Conservation (phyloP, 176 grass and related monocot genomes). For the Oryza meridionalis region DNA sequence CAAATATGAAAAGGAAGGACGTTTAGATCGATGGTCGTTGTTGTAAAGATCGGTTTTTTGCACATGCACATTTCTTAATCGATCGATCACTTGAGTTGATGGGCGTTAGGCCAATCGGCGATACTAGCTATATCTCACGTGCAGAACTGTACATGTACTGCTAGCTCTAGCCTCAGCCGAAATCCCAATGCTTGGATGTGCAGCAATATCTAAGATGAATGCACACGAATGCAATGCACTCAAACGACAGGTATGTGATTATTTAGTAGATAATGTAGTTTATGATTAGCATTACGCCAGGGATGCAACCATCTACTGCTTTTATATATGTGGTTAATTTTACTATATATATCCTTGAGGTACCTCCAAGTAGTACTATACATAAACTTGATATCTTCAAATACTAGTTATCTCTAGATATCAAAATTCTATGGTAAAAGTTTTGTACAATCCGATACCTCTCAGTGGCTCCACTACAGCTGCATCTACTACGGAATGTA, state of each 20-base stretch:
- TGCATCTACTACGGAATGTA: too few species aligned
- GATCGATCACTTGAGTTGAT: neutral
- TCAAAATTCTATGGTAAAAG: too few species aligned
- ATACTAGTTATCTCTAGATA: too few species aligned
- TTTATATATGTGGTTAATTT: too few species aligned
- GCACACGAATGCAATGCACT: constrained; percentile 1
- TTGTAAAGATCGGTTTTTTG: constrained; percentile 34
- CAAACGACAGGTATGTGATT: neutral
- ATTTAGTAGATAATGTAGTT: neutral
- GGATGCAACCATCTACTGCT: too few species aligned
- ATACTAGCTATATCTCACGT: constrained; percentile 24
- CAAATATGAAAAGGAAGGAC: constrained; percentile 39
- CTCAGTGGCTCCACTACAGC: too few species aligned
- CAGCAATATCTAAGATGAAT: constrained; percentile 29
- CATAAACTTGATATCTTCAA: too few species aligned
- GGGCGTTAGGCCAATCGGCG: neutral
- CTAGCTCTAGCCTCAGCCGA: neutral
- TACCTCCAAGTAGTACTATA: too few species aligned
- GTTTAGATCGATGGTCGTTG: constrained; percentile 15
- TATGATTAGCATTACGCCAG: neutral
- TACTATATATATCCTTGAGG: too few species aligned
- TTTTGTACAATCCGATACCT: too few species aligned
- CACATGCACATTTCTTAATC: constrained; percentile 6
- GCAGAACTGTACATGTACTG: neutral
- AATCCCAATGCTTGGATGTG: constrained; percentile 42